Evolutionary conservation across 257 asterid genomes (phyloP).

Genomic region (Pogostemon cablin): DNA sequence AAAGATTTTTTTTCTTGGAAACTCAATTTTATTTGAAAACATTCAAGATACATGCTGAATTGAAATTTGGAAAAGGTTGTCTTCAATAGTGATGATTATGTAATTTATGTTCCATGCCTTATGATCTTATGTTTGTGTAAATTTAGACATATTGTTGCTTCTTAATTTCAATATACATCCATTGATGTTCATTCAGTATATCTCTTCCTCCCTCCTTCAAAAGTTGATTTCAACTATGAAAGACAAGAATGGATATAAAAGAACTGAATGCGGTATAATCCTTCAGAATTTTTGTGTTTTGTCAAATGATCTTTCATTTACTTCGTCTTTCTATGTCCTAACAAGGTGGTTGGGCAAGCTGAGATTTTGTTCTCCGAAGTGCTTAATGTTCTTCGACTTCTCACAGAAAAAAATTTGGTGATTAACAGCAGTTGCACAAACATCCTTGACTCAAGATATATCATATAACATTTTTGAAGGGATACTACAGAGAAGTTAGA

Average conservation of each 20-base stretch:
- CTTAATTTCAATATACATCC: slow-evolving; percentile 85
- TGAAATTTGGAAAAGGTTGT: neutral
- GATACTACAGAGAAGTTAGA: slow-evolving; percentile 69
- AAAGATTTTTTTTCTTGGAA: neutral
- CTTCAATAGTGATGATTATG: neutral
- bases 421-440: slow-evolving; percentile 34
- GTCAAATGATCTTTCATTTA: slow-evolving; percentile 21
- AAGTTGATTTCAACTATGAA: slow-evolving; percentile 79
- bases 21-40: neutral
- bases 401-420: slow-evolving; percentile 52
- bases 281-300: slow-evolving; percentile 19
- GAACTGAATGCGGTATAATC: slow-evolving; percentile 70
- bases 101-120: slow-evolving; percentile 23
- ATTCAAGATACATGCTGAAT: slow-evolving; percentile 24
- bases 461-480: slow-evolving; percentile 62
- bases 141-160: slow-evolving; percentile 94
- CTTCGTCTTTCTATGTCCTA: slow-evolving; percentile 33
- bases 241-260: slow-evolving; percentile 82
- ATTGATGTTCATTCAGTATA: slow-evolving; percentile 92
- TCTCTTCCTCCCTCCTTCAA: slow-evolving; percentile 68
- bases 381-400: slow-evolving; percentile 55
- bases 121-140: slow-evolving; percentile 49
- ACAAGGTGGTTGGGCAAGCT: slow-evolving; percentile 73
- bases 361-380: slow-evolving; percentile 89
- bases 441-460: slow-evolving; percentile 52